A percentile compares a stretch with the other conserved stretches of the same genome.
These are phyloP conservation scores for Verticillium zaregamsianum DNA, from an alignment of 2,329 filamentous ascomycete genomes.

Conservation along the genomic window DNA sequence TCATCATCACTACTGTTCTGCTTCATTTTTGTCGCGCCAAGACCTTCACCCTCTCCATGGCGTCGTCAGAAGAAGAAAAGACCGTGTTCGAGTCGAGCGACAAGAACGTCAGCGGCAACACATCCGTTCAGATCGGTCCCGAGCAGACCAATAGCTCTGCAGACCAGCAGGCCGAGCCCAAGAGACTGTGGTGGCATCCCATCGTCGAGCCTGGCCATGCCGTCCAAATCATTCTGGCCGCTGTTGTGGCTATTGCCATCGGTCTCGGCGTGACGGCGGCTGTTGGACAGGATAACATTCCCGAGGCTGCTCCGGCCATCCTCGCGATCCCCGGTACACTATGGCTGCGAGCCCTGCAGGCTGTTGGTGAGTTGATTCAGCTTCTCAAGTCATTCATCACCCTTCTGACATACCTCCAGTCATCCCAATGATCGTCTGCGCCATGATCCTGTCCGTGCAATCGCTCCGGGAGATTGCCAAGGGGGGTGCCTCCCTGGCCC, in stretches of 20 bases:
- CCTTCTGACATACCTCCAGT: conserved; percentile 26
- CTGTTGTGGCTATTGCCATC: conserved; percentile 42
- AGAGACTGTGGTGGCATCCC: conserved; percentile 29
- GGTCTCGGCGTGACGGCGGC: conserved; percentile 39
- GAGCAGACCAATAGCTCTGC: no score
- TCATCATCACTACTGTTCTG: no score
- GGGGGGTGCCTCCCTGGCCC: conserved; percentile 38
- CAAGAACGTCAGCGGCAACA: no score
- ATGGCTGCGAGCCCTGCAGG: conserved; percentile 45
- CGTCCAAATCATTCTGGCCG: conserved; percentile 44
- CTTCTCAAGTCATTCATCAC: background rate
- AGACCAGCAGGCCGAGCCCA: conserved; percentile 5
- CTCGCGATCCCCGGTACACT: conserved; percentile 44
- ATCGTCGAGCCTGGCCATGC: conserved; percentile 39
- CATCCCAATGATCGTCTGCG: conserved; percentile 45
- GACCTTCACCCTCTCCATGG: no score
- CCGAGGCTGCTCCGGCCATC: conserved; percentile 33
- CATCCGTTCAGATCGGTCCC: no score
- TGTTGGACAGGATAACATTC: conserved; percentile 37
- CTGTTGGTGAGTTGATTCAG: conserved; percentile 33
- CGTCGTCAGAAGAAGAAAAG: no score
- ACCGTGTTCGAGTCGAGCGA: no score
- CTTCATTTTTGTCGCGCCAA: no score
- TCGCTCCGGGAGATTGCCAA: conserved; percentile 39
- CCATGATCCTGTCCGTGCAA: conserved; percentile 47